These are phyloP conservation scores for Echria macrotheca DNA, from an alignment of 495 filamentous ascomycete genomes.

Conservation along the genomic window DNA sequence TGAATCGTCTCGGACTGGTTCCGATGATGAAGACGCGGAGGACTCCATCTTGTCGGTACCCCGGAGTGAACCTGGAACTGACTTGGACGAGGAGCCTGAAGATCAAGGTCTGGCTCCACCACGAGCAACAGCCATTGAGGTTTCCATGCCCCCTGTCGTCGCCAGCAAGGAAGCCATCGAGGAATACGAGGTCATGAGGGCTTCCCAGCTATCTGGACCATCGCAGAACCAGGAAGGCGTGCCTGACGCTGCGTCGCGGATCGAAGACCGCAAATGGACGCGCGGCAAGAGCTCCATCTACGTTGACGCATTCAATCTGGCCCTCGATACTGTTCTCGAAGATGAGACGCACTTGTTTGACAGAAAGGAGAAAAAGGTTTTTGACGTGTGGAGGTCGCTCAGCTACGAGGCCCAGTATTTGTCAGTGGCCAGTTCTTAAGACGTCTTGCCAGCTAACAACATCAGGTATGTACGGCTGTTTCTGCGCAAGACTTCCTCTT, in stretches of 20 bases:
- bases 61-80: too few species aligned
- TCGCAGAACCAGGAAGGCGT: constrained; percentile 25
- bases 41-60: constrained; percentile 6
- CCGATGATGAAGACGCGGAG: constrained; percentile 22
- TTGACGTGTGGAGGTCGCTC: constrained; percentile 66
- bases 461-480: constrained; percentile 84
- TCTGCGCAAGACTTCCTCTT: constrained; percentile 86
- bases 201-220: constrained; percentile 37
- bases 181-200: constrained; percentile 63
- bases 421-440: constrained; percentile 43
- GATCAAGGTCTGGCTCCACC: constrained; percentile 21
- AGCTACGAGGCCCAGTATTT: constrained; percentile 87
- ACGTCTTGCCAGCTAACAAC: constrained; percentile 5
- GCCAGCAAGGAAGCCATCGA: constrained; percentile 67
- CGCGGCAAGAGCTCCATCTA: constrained; percentile 76
- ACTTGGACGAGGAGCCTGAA: constrained; percentile 3
- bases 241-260: constrained; percentile 29
- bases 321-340: constrained; percentile 81
- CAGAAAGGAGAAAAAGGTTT: constrained; percentile 70
- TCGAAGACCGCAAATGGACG: constrained; percentile 40
- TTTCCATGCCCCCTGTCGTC: constrained; percentile 61
- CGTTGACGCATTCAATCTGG: constrained; percentile 94
- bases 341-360: constrained; percentile 88
- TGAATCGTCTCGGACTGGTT: neutral
- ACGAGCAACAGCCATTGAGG: constrained; percentile 66